phyloP scores from a whole-genome alignment of 805 yeast species.

The Starmerella gropengiesseri region DNA sequence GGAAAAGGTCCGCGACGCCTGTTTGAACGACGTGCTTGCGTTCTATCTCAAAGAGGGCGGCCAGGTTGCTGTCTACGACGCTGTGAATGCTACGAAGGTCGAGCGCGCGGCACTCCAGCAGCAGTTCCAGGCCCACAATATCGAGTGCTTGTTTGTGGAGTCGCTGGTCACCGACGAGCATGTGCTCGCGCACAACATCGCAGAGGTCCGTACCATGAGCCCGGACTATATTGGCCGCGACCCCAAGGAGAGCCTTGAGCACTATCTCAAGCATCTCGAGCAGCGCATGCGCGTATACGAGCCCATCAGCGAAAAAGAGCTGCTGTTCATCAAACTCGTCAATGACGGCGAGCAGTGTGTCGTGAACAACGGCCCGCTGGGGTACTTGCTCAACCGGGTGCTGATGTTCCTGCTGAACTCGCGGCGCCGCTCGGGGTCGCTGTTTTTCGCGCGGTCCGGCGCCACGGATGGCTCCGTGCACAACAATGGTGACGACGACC shows the following conservation, averaged over 20 bases:
- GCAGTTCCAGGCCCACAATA: constrained; percentile 44
- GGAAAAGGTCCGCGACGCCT: constrained; percentile 46
- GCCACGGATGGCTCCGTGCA: constrained; percentile 38
- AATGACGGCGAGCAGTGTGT: constrained; percentile 82
- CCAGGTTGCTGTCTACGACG: constrained; percentile 93
- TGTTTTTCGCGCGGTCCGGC: constrained; percentile 66
- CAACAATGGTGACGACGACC: constrained; percentile 68
- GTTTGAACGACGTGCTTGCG: constrained; percentile 54
- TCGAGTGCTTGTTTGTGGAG: constrained; percentile 80
- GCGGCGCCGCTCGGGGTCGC: constrained; percentile 74
- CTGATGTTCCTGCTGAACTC: constrained; percentile 88
- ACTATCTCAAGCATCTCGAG: constrained; percentile 63
- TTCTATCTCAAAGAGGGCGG: constrained; percentile 62
- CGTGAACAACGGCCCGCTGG: constrained; percentile 70
- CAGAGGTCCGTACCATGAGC: constrained; percentile 66
- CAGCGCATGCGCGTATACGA: constrained; percentile 60
- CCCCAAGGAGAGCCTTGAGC: constrained; percentile 58
- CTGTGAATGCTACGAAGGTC: constrained; percentile 70
- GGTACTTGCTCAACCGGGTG: constrained; percentile 81
- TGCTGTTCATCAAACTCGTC: constrained; percentile 73
- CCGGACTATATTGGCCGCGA: constrained; percentile 80
- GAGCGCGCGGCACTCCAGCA: constrained; percentile 47
- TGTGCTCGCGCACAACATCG: constrained; percentile 62
- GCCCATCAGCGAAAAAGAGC: constrained; percentile 50
- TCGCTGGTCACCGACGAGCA: constrained; percentile 65